Conservation (phyloP, 73 alveolate genomes). For the Vitrella brassicaformis region DNA sequence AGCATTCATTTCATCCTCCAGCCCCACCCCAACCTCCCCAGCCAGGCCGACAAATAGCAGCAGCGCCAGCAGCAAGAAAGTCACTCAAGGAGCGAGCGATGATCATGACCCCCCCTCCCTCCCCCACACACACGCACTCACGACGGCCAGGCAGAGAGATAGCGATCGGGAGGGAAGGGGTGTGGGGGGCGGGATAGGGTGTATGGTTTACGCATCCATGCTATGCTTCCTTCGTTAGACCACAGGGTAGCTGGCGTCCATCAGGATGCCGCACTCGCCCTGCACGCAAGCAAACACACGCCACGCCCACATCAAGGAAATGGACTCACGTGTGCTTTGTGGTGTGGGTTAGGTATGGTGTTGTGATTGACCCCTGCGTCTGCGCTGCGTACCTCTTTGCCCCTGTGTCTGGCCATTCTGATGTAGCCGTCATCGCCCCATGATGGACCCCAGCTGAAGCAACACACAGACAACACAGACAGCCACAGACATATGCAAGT, state of each 20-base stretch:
- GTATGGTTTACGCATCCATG: not conserved
- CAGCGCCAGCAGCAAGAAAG: too few relatives aligned
- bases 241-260: slow-evolving; percentile 23
- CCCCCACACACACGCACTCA: too few relatives aligned
- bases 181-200: not conserved
- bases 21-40: too few relatives aligned
- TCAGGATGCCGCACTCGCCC: slow-evolving; percentile 35
- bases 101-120: too few relatives aligned
- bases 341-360: too few relatives aligned
- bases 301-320: not conserved
- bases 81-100: too few relatives aligned
- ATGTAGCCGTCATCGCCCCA: slow-evolving; percentile 31
- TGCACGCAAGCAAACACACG: not conserved
- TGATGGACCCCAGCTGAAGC: slow-evolving; percentile 17
- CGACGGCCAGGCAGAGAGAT: not conserved
- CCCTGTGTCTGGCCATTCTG: slow-evolving; percentile 2
- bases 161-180: not conserved
- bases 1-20: too few relatives aligned
- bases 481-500: not conserved
- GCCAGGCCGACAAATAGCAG: too few relatives aligned
- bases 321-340: not conserved
- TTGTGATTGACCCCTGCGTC: not conserved
- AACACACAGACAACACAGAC: not conserved
- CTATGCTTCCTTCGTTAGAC: not conserved
- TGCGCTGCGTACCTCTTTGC: not conserved